Base-by-base conservation (phyloP, 306 rosid species). In the Calophaca sinica region DNA sequence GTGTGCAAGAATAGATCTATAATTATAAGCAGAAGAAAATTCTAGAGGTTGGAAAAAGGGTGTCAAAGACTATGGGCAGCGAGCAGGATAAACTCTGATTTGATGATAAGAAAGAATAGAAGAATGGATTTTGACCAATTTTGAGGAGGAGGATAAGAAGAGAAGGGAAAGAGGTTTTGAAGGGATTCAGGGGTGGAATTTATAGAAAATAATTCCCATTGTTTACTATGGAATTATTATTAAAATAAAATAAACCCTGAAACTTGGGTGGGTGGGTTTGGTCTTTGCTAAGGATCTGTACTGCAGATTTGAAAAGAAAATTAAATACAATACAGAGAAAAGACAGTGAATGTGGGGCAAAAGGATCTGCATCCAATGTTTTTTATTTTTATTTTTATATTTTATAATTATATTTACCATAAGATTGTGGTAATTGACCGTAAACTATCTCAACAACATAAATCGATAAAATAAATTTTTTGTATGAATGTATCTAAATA, bases 131-230 rank as follows among this genome's bases (percentile, higher is more conserved):
- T 81, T 72, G 79, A 79, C 80, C 49, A 52, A 48, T 29, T 70
- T 57, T 60, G 9, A 62, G 78, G 80, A 72, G 74, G 78, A 45
- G 60, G 88, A 78, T 84, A 72, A 83, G 85, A 82, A 52, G 76
- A 68, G 72, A 62, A 80, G 72, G 41, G 84, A 62, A 86, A 82
- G 97, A 89, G 92, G 86, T 81, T 82, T 79, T 82, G 79, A 73
- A 60, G 45, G 81, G 87, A n/a, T 76, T 20, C 33, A 63, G 4
- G 5, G 81, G 79, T 52, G 45, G 87, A 83, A 82, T 91, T 81
- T 93, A 91, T 88, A 88, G 85, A 78, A 38, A 74, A n/a, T n/a
- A 54, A 58, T 8, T 81, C 76, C 79, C 81, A 77, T 35, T 64
- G 72, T 12, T 12, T 7, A 42, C 2, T 42, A 4, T 39, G 48